A percentile compares a stretch with the other conserved stretches of the same genome.
phyloP scores from a whole-genome alignment of 2,329 filamentous ascomycete genomes.

The Ascochyta viciae-villosae region DNA sequence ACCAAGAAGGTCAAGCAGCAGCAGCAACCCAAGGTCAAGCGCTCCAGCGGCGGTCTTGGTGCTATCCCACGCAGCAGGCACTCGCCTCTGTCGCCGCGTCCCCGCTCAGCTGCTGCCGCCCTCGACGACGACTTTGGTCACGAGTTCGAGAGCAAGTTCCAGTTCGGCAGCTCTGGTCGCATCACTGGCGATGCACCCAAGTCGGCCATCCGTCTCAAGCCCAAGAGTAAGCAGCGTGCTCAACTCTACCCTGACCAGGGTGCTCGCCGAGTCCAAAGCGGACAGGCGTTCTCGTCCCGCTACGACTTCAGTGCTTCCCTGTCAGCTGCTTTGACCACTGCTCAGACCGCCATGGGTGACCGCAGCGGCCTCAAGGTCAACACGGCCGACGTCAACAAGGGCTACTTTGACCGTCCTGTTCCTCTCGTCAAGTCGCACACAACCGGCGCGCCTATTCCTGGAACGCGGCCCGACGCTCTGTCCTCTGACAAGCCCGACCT shows the following conservation, averaged over 20 bases:
- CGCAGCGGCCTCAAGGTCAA: slow-evolving; percentile 56
- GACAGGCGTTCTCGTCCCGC: slow-evolving; percentile 84
- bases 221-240: slow-evolving; percentile 63
- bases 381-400: slow-evolving; percentile 26
- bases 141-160: slow-evolving; percentile 58
- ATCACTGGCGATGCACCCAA: slow-evolving; percentile 64
- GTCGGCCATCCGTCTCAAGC: slow-evolving; percentile 72
- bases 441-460: slow-evolving; percentile 46
- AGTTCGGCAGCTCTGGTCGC: slow-evolving; percentile 51
- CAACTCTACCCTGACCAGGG: slow-evolving; percentile 68
- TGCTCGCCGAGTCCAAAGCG: slow-evolving; percentile 57
- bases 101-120: slow-evolving; percentile 54
- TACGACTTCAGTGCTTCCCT: slow-evolving; percentile 97
- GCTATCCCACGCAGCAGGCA: slow-evolving; percentile 59
- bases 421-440: slow-evolving; percentile 45
- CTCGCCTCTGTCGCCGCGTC: slow-evolving; percentile 55
- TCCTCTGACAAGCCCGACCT: slow-evolving; percentile 71
- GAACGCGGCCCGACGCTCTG: slow-evolving; percentile 60
- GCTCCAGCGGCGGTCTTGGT: slow-evolving; percentile 57
- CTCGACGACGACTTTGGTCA: slow-evolving; percentile 76
- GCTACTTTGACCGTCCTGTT: slow-evolving; percentile 51
- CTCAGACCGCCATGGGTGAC: slow-evolving; percentile 69
- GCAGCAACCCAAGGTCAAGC: slow-evolving; percentile 49
- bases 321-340: slow-evolving; percentile 78
- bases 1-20: slow-evolving; percentile 73